These are phyloP conservation scores for Alternaria ventricosa DNA, from an alignment of 2,329 filamentous ascomycete species.

Conservation along the genomic window DNA sequence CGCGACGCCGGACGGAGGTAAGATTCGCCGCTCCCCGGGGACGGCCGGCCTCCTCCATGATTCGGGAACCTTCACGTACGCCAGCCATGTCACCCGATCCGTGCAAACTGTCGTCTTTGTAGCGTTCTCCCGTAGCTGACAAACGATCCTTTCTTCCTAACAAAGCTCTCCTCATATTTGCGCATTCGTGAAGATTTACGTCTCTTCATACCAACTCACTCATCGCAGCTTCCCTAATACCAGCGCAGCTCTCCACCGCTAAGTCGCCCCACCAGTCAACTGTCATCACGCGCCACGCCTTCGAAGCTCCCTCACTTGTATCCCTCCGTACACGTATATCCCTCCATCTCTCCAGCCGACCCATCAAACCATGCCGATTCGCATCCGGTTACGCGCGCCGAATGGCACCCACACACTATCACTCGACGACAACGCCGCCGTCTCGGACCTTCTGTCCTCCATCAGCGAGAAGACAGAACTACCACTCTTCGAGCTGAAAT, in stretches of 20 bases:
- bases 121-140: conserved; percentile 16
- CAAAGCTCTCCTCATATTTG: neutral
- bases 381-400: conserved; percentile 77
- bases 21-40: conserved; percentile 10
- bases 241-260: conserved; percentile 8
- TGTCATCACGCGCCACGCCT: conserved; percentile 1
- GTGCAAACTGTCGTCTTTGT: conserved; percentile 10
- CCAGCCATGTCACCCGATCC: conserved; percentile 18
- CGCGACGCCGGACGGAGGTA: conserved; percentile 23
- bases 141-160: conserved; percentile 6
- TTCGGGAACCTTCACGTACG: conserved; percentile 36
- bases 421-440: conserved; percentile 71
- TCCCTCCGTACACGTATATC: neutral
- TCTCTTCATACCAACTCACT: neutral
- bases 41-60: conserved; percentile 11
- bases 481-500: conserved; percentile 75
- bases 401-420: conserved; percentile 73
- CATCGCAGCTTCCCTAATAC: conserved; percentile 7
- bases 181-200: conserved; percentile 2
- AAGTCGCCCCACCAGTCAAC: conserved; percentile 11
- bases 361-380: conserved; percentile 60
- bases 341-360: neutral
- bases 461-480: conserved; percentile 71
- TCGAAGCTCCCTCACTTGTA: conserved; percentile 3
- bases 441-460: conserved; percentile 65